Evolutionary conservation across 164 flowering plant species (phyloP), one percentile per base, ranked within the genome.

Genomic region (Nelumbo lutea): DNA sequence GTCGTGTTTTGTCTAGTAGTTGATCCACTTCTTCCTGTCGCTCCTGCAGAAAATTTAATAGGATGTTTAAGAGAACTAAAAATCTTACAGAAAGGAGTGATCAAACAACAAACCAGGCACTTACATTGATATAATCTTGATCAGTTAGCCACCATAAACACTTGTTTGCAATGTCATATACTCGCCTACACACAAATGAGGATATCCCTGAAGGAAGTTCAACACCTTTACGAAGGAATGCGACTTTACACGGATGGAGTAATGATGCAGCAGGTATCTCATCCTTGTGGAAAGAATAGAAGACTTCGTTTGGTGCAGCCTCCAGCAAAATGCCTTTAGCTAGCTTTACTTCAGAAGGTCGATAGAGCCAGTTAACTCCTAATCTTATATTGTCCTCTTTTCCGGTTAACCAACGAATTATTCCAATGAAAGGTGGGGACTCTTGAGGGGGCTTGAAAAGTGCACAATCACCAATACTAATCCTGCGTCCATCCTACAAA

Each of bases 241-340:
- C 85, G 62, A 95, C 98, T 88, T 89, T 95, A 83, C 98, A 94
- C 46, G 93, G 98, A 86, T 95, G 98, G 70, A 95, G 96, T 75
- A 92, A 67, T 41, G 93, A 90, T 70, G 93, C 96, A 83, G 95
- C 94, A 72, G 90, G 85, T 74, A 85, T 87, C 81, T 85, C 91
- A 87, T 89, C 97, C 88, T 81, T 79, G 76, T 92, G 96, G 77
- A 95, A 95, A 15, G 99, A 92, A 73, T 89, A 95, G 59, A 95
- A 90, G 41, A 95, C 74, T 78, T 92, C 97, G 91, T 95, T 92
- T 45, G 98, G 99, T 40, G 87, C 88, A 68, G 96, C 87, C 52
- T 89, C 97, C 80, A 84, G 70, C 60, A 75, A 77, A 75, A 79
- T 72, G 77, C 94, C 96, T 82, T 89, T 89, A 57, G 83, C 80